These are phyloP conservation scores for Candida xiaguanensis DNA, from an alignment of 805 yeast genomes.

Conservation along the genomic window DNA sequence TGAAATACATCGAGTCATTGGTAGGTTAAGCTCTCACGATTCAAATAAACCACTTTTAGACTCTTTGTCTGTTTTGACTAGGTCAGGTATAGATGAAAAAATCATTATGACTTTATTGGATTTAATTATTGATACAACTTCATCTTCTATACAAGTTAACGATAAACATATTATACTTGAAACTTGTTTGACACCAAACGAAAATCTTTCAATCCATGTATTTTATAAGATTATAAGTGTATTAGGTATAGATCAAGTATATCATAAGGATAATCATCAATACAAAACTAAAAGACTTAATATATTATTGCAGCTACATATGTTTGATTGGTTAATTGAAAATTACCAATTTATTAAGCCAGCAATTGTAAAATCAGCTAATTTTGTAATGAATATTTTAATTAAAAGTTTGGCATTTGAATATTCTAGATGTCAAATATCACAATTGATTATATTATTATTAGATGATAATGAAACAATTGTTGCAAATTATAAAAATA, in stretches of 20 bases:
- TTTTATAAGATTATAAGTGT: slow-evolving; percentile 11
- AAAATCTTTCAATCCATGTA: slow-evolving; percentile 4
- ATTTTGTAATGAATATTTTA: slow-evolving; percentile 15
- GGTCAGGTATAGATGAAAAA: slow-evolving; percentile 5
- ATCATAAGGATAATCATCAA: slow-evolving; percentile 13
- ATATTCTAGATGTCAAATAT: slow-evolving; percentile 19
- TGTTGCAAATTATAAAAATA: slow-evolving; percentile 11
- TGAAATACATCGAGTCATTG: background rate
- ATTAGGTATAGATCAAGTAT: slow-evolving; percentile 15
- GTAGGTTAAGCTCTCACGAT: background rate
- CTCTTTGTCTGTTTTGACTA: background rate
- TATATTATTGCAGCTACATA: slow-evolving; percentile 13
- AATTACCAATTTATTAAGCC: slow-evolving; percentile 16
- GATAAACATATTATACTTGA: slow-evolving; percentile 6
- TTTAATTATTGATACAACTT: slow-evolving; percentile 4
- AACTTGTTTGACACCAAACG: slow-evolving; percentile 9
- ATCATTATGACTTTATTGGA: slow-evolving; percentile 3
- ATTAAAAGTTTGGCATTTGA: slow-evolving; percentile 21
- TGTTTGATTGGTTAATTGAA: slow-evolving; percentile 22
- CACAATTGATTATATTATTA: slow-evolving; percentile 18
- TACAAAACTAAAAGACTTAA: slow-evolving; percentile 13
- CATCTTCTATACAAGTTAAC: background rate
- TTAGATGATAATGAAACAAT: slow-evolving; percentile 13
- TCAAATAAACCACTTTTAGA: background rate
- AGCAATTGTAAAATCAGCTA: slow-evolving; percentile 11